Percentiles rank a stretch among this genome's conserved stretches.
These are phyloP conservation scores for Amanita brunnescens DNA, from an alignment of 768 basidiomycete genomes.

Conservation along the genomic window DNA sequence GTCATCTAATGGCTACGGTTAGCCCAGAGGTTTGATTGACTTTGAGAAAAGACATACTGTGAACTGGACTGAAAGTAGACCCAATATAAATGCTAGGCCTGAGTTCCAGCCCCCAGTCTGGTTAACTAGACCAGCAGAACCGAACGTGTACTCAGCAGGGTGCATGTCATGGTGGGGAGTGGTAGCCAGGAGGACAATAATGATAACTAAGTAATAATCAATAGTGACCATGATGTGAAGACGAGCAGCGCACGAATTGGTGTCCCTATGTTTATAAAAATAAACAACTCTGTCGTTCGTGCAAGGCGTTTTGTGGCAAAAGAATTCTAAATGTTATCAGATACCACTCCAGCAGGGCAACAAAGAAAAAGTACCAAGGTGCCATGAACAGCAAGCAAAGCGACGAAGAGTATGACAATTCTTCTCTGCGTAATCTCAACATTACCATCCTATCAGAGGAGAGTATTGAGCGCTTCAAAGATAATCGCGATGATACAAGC, in stretches of 20 bases:
- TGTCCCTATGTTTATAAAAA: conserved; percentile 82
- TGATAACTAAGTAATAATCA: conserved; percentile 46
- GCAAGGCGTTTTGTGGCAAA: conserved; percentile 71
- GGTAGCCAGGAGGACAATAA: conserved; percentile 73
- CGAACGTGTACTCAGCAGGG: conserved; percentile 71
- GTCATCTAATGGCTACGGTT: conserved; percentile 38
- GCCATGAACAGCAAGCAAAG: conserved; percentile 71
- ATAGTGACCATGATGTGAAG: neutral
- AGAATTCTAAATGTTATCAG: conserved; percentile 41
- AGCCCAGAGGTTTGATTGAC: neutral
- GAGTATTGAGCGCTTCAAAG: neutral
- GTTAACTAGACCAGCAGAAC: conserved; percentile 64
- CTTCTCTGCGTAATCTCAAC: conserved; percentile 61
- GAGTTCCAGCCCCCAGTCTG: conserved; percentile 72
- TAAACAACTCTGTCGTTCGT: conserved; percentile 63
- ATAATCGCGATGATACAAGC: neutral
- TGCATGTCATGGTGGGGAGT: conserved; percentile 76
- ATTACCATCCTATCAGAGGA: conserved; percentile 35
- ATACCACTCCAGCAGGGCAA: neutral
- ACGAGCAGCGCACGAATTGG: conserved; percentile 50
- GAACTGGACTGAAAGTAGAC: conserved; percentile 82
- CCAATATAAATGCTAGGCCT: conserved; percentile 79
- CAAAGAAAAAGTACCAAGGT: conserved; percentile 37
- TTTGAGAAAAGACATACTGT: conserved; percentile 39
- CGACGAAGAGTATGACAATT: conserved; percentile 70